Evolutionary conservation across 2,329 filamentous ascomycete species (phyloP), one percentile per base, ranked within the genome.

Genomic region (Pseudogymnoascus sp.): DNA sequence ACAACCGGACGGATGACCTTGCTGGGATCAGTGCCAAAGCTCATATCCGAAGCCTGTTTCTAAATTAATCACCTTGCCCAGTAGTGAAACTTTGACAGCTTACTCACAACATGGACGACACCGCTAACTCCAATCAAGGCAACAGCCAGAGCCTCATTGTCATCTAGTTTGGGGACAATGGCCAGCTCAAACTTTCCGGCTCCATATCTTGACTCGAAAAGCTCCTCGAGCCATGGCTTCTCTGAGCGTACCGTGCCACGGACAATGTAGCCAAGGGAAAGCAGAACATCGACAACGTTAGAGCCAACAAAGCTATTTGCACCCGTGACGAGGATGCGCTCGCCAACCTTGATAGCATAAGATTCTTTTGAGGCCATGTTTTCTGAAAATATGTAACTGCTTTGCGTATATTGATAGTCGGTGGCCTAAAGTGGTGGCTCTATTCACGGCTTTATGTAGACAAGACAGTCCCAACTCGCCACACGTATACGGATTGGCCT

Each of bases 321-420:
- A n/a, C 38, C 61, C 13, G 61, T 62, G 21, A 62, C 61, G 15
- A 62, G 44, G 9, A 62, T 25, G 12, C 36, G 42, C 13, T n/a
- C 15, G 15, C 60, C 60, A 21, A n/a, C 21, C 9, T 25, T 25
- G 5, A 38, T 38, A 5, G 12, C 35, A 38, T 38, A 38, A 13
- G 12, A 38, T 38, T 38, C 35, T 38, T 38, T 38, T 5, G 35
- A 38, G 12, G 35, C 35, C 35, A 38, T 38, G 3, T 38, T 38
- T 36, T 60, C 21, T 21, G 21, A 21, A 21, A 21, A 21, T 21
- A 21, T 21, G 21, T 21, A 21, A 3, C 21, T 21, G 21, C 21
- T 21, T 21, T 21, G 21, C 21, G 21, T 21, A 21, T 21, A 21
- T 21, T 21, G 21, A 21, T 21, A 21, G 1, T 21, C 21, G 21